These are phyloP conservation scores for Daldinia eschscholtzii DNA, from an alignment of 2,329 filamentous ascomycete species.

Conservation along the genomic window DNA sequence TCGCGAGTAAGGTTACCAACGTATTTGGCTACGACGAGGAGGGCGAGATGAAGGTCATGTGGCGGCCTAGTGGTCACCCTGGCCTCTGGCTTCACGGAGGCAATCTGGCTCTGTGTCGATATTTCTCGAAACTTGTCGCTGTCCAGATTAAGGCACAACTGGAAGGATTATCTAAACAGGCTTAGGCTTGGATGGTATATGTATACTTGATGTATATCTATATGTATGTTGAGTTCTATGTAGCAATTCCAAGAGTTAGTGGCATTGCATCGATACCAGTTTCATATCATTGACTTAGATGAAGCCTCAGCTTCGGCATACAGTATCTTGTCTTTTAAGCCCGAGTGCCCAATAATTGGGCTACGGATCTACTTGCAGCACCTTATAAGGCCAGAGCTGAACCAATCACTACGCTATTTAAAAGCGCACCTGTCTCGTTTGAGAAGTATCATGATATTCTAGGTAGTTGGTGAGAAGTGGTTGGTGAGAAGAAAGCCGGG, in stretches of 20 bases:
- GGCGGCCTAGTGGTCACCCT: slow-evolving; percentile 71
- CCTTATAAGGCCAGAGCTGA: slow-evolving; percentile 4
- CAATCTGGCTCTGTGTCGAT: slow-evolving; percentile 72
- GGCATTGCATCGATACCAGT: not conserved
- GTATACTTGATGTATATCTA: not conserved
- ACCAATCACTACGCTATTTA: slow-evolving; percentile 23
- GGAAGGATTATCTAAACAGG: slow-evolving; percentile 44
- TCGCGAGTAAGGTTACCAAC: slow-evolving; percentile 69
- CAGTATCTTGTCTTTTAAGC: not conserved
- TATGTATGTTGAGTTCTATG: not conserved
- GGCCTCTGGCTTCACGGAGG: slow-evolving; percentile 77
- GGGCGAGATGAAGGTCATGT: slow-evolving; percentile 69
- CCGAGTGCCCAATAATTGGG: not conserved
- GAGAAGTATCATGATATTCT: slow-evolving; percentile 13
- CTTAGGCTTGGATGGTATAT: slow-evolving; percentile 10
- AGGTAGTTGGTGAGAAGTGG: not conserved
- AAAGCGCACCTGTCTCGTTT: slow-evolving; percentile 10
- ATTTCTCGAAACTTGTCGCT: slow-evolving; percentile 68
- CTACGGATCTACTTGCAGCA: slow-evolving; percentile 8
- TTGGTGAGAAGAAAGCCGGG: slow-evolving; percentile 11
- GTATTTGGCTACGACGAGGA: slow-evolving; percentile 73
- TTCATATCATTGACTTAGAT: not conserved
- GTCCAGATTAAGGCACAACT: slow-evolving; percentile 64
- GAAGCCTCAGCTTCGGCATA: not conserved
- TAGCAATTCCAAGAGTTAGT: not conserved